Evolutionary conservation across 345 rosid genomes (phyloP).

Genomic region (Salix purpurea): DNA sequence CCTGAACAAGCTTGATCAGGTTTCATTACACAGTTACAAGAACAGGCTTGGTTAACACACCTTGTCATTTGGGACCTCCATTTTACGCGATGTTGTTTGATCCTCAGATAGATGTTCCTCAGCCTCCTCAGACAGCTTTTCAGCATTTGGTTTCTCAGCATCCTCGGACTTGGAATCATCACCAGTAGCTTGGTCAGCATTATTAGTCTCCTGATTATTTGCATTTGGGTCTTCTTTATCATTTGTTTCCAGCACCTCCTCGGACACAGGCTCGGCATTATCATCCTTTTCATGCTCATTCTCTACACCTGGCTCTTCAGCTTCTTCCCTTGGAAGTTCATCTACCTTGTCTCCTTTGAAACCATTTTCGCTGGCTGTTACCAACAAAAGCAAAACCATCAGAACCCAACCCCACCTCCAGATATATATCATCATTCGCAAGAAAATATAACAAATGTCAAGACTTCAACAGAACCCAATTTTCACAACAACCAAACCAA

Average conservation of each 20-base stretch:
- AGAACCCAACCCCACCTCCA: neutral
- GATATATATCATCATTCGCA: neutral
- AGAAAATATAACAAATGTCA: neutral
- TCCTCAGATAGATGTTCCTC: constrained; percentile 28
- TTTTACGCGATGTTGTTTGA: constrained; percentile 42
- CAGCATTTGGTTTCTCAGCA: constrained; percentile 21
- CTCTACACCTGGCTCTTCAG: constrained; percentile 16
- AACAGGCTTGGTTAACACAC: constrained; percentile 18
- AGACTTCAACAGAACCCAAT: neutral
- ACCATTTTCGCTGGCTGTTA: constrained; percentile 42
- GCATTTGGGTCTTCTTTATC: constrained; percentile 13
- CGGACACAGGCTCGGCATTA: constrained; percentile 10
- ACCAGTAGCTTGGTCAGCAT: constrained; percentile 18
- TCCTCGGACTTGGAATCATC: constrained; percentile 22
- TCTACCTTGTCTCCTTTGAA: constrained; percentile 25
- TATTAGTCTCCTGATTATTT: constrained; percentile 18
- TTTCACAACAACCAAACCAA: neutral
- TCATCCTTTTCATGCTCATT: constrained; percentile 26
- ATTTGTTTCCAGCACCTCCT: constrained; percentile 14
- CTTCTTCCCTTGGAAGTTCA: constrained; percentile 18
- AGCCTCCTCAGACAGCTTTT: constrained; percentile 1
- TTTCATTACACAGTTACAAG: neutral
- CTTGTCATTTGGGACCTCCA: constrained; percentile 88
- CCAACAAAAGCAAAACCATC: constrained; percentile 1
- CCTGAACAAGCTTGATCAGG: neutral